Evolutionary conservation across 768 basidiomycete species (phyloP).

Genomic region (Leccinum aurantiacum): DNA sequence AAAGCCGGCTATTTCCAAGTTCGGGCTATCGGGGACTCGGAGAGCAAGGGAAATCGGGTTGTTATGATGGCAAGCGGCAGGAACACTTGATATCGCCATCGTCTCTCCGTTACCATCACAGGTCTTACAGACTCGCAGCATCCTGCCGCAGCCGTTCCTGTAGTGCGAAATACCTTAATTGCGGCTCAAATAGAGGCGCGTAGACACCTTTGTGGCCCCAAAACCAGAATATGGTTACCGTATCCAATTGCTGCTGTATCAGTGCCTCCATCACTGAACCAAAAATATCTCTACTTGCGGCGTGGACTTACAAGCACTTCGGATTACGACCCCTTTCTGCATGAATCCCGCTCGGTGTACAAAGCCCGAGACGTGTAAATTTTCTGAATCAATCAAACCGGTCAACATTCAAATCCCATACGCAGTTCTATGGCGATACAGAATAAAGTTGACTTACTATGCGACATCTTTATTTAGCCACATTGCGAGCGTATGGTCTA

Average conservation of each 20-base stretch:
- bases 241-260: not conserved
- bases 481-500: too few species aligned
- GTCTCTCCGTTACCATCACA: not conserved
- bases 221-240: not conserved
- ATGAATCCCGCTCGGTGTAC: not conserved
- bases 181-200: not conserved
- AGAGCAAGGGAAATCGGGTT: too few species aligned
- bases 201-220: not conserved
- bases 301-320: not conserved
- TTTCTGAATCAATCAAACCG: too few species aligned
- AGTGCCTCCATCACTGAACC: not conserved
- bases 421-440: too few species aligned
- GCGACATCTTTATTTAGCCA: too few species aligned
- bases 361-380: too few species aligned
- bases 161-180: not conserved
- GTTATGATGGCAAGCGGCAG: not conserved
- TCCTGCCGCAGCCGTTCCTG: not conserved
- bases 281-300: not conserved
- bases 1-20: too few species aligned
- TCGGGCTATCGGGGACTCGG: too few species aligned
- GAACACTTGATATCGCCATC: not conserved
- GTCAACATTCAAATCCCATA: too few species aligned
- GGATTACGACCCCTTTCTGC: not conserved
- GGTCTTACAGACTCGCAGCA: not conserved
- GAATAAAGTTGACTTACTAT: too few species aligned